Evolutionary conservation across 352 stramenopile species (phyloP), one percentile per base, ranked within the genome.

Genomic region (Phytophthora quininea): DNA sequence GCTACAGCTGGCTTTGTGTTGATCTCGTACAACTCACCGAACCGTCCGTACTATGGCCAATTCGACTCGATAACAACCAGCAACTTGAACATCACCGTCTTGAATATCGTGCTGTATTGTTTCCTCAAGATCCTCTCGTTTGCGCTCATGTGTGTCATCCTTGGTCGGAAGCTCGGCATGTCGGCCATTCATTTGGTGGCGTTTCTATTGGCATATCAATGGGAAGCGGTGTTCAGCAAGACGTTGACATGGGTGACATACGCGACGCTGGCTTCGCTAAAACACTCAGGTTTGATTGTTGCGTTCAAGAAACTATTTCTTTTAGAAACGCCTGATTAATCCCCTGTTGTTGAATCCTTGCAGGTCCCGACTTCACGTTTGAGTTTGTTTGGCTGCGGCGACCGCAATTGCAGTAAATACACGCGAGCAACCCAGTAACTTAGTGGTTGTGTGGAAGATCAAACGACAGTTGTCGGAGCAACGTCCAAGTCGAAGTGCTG

Each of bases 331-430:
- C 15, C 7, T 1, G 15, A 10, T 1, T 38, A 30, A 57, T 37
- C 19, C 19, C 19, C 19, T 24, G 19, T 0, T 33, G 19, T 35
- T 38, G 47, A 29, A 4, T 19, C 37, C 5, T 24, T 11, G 4
- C 49, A 6, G 54, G 54, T 27, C 54, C 54, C 11, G 54, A 62
- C 47, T 62, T 54, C 19, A 62, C 54, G 1, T 62, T 62, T 45
- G 10, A 38, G 35, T 53, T 67, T 35, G 31, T n/a, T 0, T 60
- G 38, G 59, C 37, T 56, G 31, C 30, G 43, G 3, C 24, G 29
- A 49, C 8, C 15, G 12, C 15, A 11, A 53, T 15, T 29, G 24
- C 10, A 53, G 27, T 33, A 24, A 19, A 33, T 19, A 56, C 35
- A 40, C 6, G 35, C 35, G 35, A 40, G 10, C 6, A 0, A 24